Percentiles rank a stretch among this genome's conserved stretches.
Evolutionary conservation across 768 basidiomycete species (phyloP).

Genomic region (Boletus reticuloceps): DNA sequence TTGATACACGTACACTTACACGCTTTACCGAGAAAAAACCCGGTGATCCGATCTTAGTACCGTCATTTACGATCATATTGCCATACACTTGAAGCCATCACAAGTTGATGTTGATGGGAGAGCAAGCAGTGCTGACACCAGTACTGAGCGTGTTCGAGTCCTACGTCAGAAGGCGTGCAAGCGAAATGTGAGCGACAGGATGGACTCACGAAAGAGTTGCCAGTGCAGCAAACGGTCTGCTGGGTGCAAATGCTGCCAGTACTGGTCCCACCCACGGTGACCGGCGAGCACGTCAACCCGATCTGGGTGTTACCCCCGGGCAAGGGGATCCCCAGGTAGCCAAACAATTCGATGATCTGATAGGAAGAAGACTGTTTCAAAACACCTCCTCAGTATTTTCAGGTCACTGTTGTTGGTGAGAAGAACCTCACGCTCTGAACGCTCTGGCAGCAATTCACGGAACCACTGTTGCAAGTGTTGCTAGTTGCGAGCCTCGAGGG

Average conservation of each 20-base stretch:
- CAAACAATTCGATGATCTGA: neutral
- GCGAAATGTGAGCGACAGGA: neutral
- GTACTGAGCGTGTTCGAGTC: neutral
- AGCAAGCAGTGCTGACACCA: neutral
- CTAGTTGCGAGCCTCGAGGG: neutral
- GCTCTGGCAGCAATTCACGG: constrained; percentile 15
- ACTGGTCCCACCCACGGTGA: neutral
- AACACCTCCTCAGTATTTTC: neutral
- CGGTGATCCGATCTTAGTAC: neutral
- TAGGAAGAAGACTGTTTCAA: neutral
- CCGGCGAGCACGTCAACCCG: neutral
- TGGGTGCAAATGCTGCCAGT: neutral
- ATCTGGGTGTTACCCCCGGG: neutral
- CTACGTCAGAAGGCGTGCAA: neutral
- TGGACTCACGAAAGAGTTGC: neutral
- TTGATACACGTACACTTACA: neutral
- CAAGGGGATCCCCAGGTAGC: neutral
- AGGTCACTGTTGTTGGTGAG: neutral
- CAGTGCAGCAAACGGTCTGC: constrained; percentile 3
- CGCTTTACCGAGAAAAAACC: neutral
- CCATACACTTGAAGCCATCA: neutral
- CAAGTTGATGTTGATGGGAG: no score
- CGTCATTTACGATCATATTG: neutral
- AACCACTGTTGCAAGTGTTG: constrained; percentile 30
- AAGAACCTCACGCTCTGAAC: neutral